phyloP scores from a whole-genome alignment of 2,329 filamentous ascomycete species.

The Pleomassaria siparia region DNA sequence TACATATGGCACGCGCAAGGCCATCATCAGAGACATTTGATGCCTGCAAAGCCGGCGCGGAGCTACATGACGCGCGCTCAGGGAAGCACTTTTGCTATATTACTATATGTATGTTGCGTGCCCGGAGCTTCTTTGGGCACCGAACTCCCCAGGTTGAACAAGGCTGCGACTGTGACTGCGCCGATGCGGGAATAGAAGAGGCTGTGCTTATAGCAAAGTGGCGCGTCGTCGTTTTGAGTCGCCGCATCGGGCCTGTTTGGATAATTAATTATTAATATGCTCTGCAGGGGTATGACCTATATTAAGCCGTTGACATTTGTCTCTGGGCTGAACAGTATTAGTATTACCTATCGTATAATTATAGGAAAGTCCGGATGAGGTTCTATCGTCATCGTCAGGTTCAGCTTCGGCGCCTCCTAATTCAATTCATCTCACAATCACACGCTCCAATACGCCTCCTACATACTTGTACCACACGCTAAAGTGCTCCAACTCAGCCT shows the following conservation, averaged over 20 bases:
- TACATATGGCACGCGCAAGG: background rate
- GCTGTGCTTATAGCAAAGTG: background rate
- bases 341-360: too few relatives aligned
- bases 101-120: conserved; percentile 22
- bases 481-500: too few relatives aligned
- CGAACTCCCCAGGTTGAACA: conserved; percentile 9
- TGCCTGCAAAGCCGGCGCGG: conserved; percentile 10
- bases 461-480: too few relatives aligned
- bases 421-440: too few relatives aligned
- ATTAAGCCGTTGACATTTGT: conserved; percentile 6
- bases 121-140: conserved; percentile 9
- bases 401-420: conserved; percentile 6
- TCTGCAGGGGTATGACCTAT: conserved; percentile 15
- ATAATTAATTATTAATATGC: too few relatives aligned
- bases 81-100: conserved; percentile 23
- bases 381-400: conserved; percentile 6
- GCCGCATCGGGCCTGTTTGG: conserved; percentile 19
- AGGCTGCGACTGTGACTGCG: conserved; percentile 26
- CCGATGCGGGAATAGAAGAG: conserved; percentile 14
- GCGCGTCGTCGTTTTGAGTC: conserved; percentile 13
- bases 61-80: conserved; percentile 16
- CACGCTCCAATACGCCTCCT: too few relatives aligned
- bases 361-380: conserved; percentile 15
- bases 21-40: background rate
- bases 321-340: conserved; percentile 17